phyloP scores from a whole-genome alignment of 2,329 filamentous ascomycete species.

The Aplosporella prunicola region DNA sequence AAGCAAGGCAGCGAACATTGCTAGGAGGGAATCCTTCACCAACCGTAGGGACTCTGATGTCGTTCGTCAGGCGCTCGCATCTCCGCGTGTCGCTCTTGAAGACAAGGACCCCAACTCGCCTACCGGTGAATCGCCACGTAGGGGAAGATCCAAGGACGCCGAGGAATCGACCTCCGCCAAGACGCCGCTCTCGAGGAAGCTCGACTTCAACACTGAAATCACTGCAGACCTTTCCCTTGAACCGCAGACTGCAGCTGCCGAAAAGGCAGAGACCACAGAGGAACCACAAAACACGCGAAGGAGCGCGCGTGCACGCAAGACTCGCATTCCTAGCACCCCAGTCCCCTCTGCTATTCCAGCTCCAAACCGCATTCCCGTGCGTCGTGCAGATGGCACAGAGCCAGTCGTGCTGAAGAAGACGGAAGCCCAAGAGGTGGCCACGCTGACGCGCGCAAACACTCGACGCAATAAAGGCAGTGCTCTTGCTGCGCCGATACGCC shows the following conservation, averaged over 20 bases:
- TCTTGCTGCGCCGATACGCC: slow-evolving; percentile 33
- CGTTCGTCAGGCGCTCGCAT: slow-evolving; percentile 38
- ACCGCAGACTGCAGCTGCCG: slow-evolving; percentile 12
- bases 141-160: background rate
- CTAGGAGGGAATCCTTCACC: slow-evolving; percentile 33
- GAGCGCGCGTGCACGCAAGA: slow-evolving; percentile 25
- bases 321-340: slow-evolving; percentile 23
- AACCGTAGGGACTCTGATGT: slow-evolving; percentile 40
- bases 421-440: slow-evolving; percentile 39
- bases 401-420: slow-evolving; percentile 38
- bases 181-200: background rate
- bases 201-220: slow-evolving; percentile 2
- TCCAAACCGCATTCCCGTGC: slow-evolving; percentile 36
- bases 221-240: background rate
- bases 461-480: slow-evolving; percentile 41
- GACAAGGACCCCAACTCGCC: slow-evolving; percentile 41
- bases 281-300: slow-evolving; percentile 18
- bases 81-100: slow-evolving; percentile 35
- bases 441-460: slow-evolving; percentile 39
- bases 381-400: slow-evolving; percentile 32
- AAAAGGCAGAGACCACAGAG: slow-evolving; percentile 11
- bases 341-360: slow-evolving; percentile 19
- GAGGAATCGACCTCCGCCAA: background rate
- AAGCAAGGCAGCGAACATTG: slow-evolving; percentile 22
- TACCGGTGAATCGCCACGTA: background rate